Evolutionary conservation across 2,329 filamentous ascomycete species (phyloP), one percentile per base, ranked within the genome.

Genomic region (Aspergillus candidus): DNA sequence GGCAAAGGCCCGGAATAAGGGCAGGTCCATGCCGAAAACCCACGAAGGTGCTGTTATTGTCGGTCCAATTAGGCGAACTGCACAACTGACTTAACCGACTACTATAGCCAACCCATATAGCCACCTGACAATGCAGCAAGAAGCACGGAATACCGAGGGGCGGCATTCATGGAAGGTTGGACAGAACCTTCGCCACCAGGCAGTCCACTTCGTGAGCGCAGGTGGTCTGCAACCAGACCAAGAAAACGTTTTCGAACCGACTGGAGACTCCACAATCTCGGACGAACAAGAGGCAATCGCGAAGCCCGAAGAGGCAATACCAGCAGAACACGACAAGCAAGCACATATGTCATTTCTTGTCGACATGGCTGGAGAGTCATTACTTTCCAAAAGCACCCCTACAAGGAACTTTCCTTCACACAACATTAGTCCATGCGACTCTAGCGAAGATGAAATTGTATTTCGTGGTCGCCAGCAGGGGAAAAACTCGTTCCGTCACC

Each of bases 401-500:
- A 7, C 22, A 7, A 27, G 22, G 8, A 57, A 58, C 11, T 52
- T 58, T 12, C 37, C 46, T 8, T 65, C 64, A 14, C 68, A 68
- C 12, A 67, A 67, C 2, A 57, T 59, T 6, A 76, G 75, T 0
- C 22, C 22, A 10, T 27, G 22, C 22, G 74, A 80, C 50, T 86
- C 84, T 0, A 85, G 83, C 56, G 85, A 86, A 38, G 87, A 95
- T 36, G 67, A 70, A 44, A 58, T 70, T 30, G 60, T 70, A 6
- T 70, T 70, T 37, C 55, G 47, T 14, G 67, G 66, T 14, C 58
- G 67, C 43, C 57, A 49, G 13, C 58, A 46, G n/a, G 42, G 42
- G 27, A 40, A 38, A 18, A 53, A 44, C 36, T 51, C 47, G 2
- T 34, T 46, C 53, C 11, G 47, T 49, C 44, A 49, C 47, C 5